Evolutionary conservation across 495 filamentous ascomycete species (phyloP).

Genomic region (Rostrohypoxylon terebratum): DNA sequence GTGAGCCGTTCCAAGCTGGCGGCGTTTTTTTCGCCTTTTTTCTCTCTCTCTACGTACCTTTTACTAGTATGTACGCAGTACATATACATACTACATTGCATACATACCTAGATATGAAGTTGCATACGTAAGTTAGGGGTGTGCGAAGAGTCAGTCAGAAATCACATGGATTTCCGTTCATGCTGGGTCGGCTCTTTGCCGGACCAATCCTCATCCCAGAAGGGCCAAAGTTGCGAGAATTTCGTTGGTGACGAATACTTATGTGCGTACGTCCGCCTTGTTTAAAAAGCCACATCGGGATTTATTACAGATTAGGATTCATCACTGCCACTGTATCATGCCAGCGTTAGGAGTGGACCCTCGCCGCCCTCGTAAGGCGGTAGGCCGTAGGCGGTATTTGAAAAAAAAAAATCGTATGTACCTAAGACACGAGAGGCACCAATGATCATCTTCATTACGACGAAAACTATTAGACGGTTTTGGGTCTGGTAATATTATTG

Average conservation of each 20-base stretch:
- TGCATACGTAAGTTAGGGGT: constrained; percentile 4
- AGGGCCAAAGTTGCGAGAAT: background rate
- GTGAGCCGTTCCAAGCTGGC: background rate
- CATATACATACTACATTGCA: too few species aligned
- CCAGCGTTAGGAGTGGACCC: constrained; percentile 3
- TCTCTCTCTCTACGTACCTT: background rate
- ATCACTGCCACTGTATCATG: constrained; percentile 22
- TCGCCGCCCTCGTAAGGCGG: constrained; percentile 6
- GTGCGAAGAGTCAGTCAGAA: background rate
- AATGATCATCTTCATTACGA: constrained; percentile 25
- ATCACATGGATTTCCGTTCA: constrained; percentile 35
- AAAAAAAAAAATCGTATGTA: background rate
- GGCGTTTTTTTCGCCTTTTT: constrained; percentile 8
- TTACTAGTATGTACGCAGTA: background rate
- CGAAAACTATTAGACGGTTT: constrained; percentile 39
- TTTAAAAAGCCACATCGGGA: constrained; percentile 8
- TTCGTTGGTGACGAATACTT: background rate
- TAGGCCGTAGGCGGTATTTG: too few species aligned
- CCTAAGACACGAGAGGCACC: constrained; percentile 3
- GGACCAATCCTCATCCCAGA: background rate
- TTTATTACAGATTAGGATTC: constrained; percentile 19
- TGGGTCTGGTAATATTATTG: constrained; percentile 2
- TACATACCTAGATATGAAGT: too few species aligned
- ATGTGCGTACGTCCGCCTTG: background rate
- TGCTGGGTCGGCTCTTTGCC: constrained; percentile 19